phyloP scores from a whole-genome alignment of 2,329 filamentous ascomycete species.

The Cladosporium sp. region DNA sequence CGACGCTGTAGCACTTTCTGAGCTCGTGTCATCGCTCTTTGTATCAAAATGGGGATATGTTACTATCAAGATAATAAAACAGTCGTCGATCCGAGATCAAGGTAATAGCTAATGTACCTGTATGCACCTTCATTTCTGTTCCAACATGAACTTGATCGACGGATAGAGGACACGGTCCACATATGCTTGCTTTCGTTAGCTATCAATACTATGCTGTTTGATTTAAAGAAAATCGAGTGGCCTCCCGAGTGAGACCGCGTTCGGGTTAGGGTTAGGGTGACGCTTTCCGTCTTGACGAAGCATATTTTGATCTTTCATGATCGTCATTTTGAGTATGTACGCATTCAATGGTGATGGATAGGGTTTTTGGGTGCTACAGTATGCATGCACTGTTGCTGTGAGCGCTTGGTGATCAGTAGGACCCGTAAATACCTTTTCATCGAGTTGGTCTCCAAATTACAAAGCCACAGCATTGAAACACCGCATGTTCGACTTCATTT shows the following conservation, averaged over 20 bases:
- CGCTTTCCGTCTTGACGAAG: neutral
- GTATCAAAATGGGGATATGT: neutral
- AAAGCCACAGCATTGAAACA: fast-evolving
- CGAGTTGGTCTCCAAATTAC: neutral
- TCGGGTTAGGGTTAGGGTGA: neutral
- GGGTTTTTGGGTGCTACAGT: neutral
- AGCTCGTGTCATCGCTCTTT: neutral
- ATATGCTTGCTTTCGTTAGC: neutral
- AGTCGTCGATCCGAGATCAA: neutral
- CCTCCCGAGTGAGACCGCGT: neutral
- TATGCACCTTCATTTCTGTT: neutral
- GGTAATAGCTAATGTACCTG: neutral
- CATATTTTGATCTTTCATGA: neutral
- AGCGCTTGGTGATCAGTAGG: too few species aligned
- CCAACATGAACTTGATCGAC: neutral
- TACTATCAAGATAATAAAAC: neutral
- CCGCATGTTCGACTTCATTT: fast-evolving
- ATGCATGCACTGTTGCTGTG: neutral
- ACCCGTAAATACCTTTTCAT: neutral
- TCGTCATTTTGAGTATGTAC: neutral
- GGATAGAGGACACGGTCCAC: neutral
- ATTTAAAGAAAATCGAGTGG: neutral
- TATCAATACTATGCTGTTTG: neutral
- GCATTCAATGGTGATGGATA: fast-evolving
- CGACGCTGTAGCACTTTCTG: neutral